These are phyloP conservation scores for Allomyces macrogynus DNA, from an alignment of 192 early-diverging fungal species.

Conservation along the genomic window DNA sequence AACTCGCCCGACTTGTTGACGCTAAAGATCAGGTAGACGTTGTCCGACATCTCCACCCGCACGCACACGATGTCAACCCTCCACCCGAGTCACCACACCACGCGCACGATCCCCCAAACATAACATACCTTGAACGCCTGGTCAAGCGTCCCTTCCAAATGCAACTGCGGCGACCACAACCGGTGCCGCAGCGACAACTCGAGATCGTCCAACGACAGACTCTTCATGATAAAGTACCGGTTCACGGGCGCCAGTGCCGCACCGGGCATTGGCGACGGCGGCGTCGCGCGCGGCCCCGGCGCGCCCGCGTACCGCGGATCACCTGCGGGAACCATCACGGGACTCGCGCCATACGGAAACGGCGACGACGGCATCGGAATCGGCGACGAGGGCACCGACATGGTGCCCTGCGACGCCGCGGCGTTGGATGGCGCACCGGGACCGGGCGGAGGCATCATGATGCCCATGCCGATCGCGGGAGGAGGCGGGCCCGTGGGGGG, in stretches of 20 bases:
- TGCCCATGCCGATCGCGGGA: no score
- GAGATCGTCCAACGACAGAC: background rate
- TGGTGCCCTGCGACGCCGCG: no score
- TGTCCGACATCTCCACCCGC: background rate
- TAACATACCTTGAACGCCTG: background rate
- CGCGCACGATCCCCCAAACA: background rate
- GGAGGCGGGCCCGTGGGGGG: no score
- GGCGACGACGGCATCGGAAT: background rate
- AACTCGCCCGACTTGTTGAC: background rate
- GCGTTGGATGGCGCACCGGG: no score
- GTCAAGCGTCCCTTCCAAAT: background rate
- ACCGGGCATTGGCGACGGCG: background rate
- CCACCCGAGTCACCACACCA: background rate
- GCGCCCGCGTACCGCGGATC: background rate
- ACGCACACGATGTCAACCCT: background rate
- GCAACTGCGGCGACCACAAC: background rate
- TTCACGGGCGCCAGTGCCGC: background rate
- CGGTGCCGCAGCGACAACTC: background rate
- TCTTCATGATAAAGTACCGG: slow-evolving; percentile 1
- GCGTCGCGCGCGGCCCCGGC: background rate
- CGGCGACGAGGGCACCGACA: background rate
- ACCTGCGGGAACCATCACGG: background rate
- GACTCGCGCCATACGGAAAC: background rate
- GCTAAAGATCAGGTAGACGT: background rate
- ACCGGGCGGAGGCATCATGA: no score